Percentiles rank a stretch among this genome's conserved stretches.
Conservation (phyloP, 495 filamentous ascomycete species). For the Collariella sp. region DNA sequence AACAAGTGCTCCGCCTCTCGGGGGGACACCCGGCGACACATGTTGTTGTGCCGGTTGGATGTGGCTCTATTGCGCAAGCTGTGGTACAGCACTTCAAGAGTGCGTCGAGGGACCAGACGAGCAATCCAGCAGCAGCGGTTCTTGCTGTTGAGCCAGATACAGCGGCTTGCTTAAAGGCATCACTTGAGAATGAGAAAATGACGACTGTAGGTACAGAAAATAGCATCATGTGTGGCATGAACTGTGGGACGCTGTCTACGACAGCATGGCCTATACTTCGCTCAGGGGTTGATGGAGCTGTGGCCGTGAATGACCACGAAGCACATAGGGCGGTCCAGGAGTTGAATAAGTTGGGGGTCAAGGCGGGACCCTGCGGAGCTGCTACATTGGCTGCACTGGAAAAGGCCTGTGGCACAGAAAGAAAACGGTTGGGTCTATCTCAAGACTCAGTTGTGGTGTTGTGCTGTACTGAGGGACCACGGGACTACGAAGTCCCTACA, state of each 20-base stretch:
- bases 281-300: slow-evolving; percentile 47
- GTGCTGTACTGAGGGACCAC: slow-evolving; percentile 26
- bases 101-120: slow-evolving; percentile 11
- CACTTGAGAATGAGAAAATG: slow-evolving; percentile 38
- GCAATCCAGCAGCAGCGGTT: slow-evolving; percentile 20
- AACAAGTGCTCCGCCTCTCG: slow-evolving; percentile 32
- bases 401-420: slow-evolving; percentile 28
- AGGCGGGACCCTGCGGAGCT: slow-evolving; percentile 57
- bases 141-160: slow-evolving; percentile 56
- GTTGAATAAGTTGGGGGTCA: slow-evolving; percentile 37
- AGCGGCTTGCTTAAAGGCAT: slow-evolving; percentile 49
- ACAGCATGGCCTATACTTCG: slow-evolving; percentile 52
- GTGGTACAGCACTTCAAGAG: slow-evolving; percentile 52
- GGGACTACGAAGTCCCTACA: slow-evolving; percentile 19
- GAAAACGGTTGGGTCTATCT: slow-evolving; percentile 26
- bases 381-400: slow-evolving; percentile 51
- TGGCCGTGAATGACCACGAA: slow-evolving; percentile 50
- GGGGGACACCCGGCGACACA: slow-evolving; percentile 27
- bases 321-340: slow-evolving; percentile 44
- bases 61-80: slow-evolving; percentile 56
- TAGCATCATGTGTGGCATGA: slow-evolving; percentile 62
- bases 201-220: slow-evolving; percentile 38
- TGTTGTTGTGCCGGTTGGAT: slow-evolving; percentile 53
- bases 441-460: slow-evolving; percentile 45
- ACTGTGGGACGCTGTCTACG: slow-evolving; percentile 56